A percentile compares a stretch with the other conserved stretches of the same genome.
phyloP scores from a whole-genome alignment of 768 basidiomycete genomes.

The Pleurotus pulmonarius region DNA sequence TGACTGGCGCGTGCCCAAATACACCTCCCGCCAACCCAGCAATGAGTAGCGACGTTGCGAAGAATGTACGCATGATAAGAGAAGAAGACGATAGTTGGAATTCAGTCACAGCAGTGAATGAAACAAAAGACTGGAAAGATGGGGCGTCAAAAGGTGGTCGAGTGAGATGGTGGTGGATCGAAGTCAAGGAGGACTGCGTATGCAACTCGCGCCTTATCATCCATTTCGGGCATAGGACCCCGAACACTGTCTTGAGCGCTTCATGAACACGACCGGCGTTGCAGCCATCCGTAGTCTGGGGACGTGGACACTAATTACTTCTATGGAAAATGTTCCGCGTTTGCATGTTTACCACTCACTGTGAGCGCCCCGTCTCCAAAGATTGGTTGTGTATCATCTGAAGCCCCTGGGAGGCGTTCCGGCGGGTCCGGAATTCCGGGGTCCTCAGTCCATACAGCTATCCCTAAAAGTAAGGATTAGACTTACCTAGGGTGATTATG shows the following conservation, averaged over 20 bases:
- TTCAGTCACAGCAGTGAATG: constrained; percentile 1
- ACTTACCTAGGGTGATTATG: too few relatives aligned
- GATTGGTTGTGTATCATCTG: too few relatives aligned
- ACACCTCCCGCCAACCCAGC: constrained; percentile 58
- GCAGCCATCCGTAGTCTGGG: too few relatives aligned
- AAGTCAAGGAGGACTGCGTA: not conserved
- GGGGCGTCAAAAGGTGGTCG: not conserved
- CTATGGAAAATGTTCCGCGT: too few relatives aligned
- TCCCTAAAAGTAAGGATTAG: too few relatives aligned
- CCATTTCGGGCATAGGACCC: constrained; percentile 1
- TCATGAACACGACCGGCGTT: too few relatives aligned
- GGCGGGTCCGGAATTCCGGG: too few relatives aligned
- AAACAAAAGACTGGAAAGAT: not conserved
- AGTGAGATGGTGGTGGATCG: constrained; percentile 6
- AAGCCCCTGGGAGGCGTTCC: too few relatives aligned
- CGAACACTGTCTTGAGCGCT: not conserved
- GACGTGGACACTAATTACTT: too few relatives aligned
- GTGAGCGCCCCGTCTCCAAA: too few relatives aligned
- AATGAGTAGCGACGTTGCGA: constrained; percentile 57
- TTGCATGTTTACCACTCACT: too few relatives aligned
- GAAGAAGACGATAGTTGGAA: constrained; percentile 5
- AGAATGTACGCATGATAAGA: constrained; percentile 55
- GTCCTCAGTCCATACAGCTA: too few relatives aligned
- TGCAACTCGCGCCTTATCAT: constrained; percentile 8
- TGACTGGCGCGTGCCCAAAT: constrained; percentile 39